Evolutionary conservation across 1,139 yeast genomes (phyloP).

Genomic region (Magnusiomyces fungicola): DNA sequence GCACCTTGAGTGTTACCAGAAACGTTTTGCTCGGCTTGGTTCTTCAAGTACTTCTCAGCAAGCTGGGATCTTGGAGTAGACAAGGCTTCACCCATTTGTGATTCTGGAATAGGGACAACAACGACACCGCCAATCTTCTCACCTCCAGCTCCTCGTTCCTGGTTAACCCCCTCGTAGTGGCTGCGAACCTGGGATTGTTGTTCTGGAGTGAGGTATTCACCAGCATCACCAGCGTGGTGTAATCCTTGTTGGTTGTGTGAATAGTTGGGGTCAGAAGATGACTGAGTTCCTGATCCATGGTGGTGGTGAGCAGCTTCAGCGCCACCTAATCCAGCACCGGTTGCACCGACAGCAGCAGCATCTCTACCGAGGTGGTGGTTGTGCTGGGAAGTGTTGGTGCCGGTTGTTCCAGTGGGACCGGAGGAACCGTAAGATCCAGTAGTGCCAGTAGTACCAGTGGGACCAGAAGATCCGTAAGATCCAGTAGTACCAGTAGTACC

Average conservation of each 20-base stretch:
- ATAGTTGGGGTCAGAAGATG: not conserved
- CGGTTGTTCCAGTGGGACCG: not conserved
- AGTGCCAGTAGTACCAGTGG: slow-evolving; percentile 2
- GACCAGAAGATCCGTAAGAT: not conserved
- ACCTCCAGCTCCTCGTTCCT: slow-evolving; percentile 9
- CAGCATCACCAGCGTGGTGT: slow-evolving; percentile 1
- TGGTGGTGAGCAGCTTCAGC: not conserved
- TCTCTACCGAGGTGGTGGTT: not conserved
- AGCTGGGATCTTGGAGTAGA: slow-evolving; percentile 4
- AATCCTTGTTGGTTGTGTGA: not conserved
- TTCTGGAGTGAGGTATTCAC: slow-evolving; percentile 12
- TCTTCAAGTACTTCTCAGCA: slow-evolving; percentile 34
- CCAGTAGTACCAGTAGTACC: slow-evolving; percentile 7
- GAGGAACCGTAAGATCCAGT: slow-evolving; percentile 5
- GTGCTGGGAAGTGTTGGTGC: slow-evolving; percentile 3
- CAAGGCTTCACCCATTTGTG: slow-evolving; percentile 7
- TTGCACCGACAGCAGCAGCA: not conserved
- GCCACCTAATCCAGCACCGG: not conserved
- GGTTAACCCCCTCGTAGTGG: slow-evolving; percentile 11
- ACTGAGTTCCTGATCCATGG: not conserved
- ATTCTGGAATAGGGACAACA: slow-evolving; percentile 10
- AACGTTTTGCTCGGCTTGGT: not conserved
- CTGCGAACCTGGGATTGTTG: slow-evolving; percentile 9
- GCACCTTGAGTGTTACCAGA: not conserved
- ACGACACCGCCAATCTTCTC: slow-evolving; percentile 12